A percentile compares a stretch with the other conserved stretches of the same genome.
These are phyloP conservation scores for Flaveria ramosissima DNA, from an alignment of 129 eudicot species.

Conservation along the genomic window DNA sequence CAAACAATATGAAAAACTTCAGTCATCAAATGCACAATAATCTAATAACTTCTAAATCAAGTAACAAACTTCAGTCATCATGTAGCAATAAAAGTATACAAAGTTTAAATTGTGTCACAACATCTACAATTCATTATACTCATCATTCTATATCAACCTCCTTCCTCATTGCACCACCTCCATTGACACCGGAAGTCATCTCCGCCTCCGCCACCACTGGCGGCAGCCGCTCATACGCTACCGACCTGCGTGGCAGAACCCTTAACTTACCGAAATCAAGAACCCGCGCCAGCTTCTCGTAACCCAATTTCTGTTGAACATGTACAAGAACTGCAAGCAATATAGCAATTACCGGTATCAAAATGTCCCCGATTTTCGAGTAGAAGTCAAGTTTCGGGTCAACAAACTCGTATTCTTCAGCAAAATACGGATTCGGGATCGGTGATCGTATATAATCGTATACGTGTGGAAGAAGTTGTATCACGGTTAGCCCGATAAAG, in stretches of 20 bases:
- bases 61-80: constrained; percentile 9
- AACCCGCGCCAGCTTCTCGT: constrained; percentile 51
- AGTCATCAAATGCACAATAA: too few species aligned
- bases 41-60: background rate
- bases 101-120: constrained; percentile 21
- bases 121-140: constrained; percentile 18
- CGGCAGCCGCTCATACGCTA: constrained; percentile 76
- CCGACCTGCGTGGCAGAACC: constrained; percentile 54
- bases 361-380: constrained; percentile 70
- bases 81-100: constrained; percentile 7
- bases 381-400: constrained; percentile 65
- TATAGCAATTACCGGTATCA: constrained; percentile 54
- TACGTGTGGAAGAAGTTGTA: constrained; percentile 76
- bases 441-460: constrained; percentile 57
- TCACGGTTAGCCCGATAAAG: constrained; percentile 68
- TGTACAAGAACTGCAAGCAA: constrained; percentile 54
- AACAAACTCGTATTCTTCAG: constrained; percentile 82
- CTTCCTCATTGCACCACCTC: constrained; percentile 30
- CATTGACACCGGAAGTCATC: constrained; percentile 62
- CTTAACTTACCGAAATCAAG: constrained; percentile 44
- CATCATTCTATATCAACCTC: constrained; percentile 47
- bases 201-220: constrained; percentile 74
- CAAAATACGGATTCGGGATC: constrained; percentile 69
- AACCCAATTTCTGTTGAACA: constrained; percentile 71
- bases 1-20: background rate